Evolutionary conservation across 345 rosid genomes (phyloP), one percentile per base, ranked within the genome.

Genomic region (Microthlaspi erraticum): DNA sequence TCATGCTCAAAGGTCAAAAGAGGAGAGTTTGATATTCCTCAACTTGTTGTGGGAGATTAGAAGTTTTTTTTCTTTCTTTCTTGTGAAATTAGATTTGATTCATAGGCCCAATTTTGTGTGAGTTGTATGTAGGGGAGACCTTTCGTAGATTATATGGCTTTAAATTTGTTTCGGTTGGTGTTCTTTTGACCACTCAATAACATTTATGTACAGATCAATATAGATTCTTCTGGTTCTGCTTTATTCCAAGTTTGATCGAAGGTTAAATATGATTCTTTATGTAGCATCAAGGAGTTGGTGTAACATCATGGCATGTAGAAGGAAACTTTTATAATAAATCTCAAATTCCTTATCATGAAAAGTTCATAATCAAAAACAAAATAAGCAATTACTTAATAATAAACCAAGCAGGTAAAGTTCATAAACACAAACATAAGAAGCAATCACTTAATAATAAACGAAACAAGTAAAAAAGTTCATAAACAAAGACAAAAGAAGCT

Each of bases 31-130:
- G 31, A 48, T 58, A 39, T 33, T 20, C 11, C 34, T 60, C 62
- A 52, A 51, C 48, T 53, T 61, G 5, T 53, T 75, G 60, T 45
- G 66, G 45, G 10, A 41, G 7, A 33, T 39, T 66, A 74, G 56
- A 32, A 42, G 32, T 33, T 5, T 48, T 18, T 20, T 16, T 44
- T 0, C 6, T 38, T 6, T 51, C 10, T 5, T 12, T 2, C 8
- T 10, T 75, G 70, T 76, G 71, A 76, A 56, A 56, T 41, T 75
- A 70, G 75, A 61, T 60, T 48, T 63, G 54, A 69, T 76, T 70
- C 54, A 48, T 76, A 76, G 75, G 79, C 71, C 75, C 79, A 76
- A 70, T 76, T 76, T 76, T 76, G 75, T 63, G 71, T 46, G 59
- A 62, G 53, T 56, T 75, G 16, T 73, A 39, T 37, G 8, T 75